Evolutionary conservation across 2,329 filamentous ascomycete genomes (phyloP), one percentile per base, ranked within the genome.

Genomic region (Claviceps purpurea): DNA sequence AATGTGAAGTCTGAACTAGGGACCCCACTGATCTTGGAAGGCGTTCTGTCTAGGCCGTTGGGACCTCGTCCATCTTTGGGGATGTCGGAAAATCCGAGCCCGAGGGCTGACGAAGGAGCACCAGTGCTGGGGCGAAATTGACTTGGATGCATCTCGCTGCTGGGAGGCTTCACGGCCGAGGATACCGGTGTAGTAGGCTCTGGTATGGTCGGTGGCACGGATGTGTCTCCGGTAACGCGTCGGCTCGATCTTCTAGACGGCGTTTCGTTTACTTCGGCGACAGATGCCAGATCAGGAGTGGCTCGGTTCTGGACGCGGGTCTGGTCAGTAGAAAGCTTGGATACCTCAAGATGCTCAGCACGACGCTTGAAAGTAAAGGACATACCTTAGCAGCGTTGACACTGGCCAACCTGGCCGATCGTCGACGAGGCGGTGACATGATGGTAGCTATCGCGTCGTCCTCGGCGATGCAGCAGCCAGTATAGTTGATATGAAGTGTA

Each of bases 131-230:
- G 76, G 53, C 93, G 88, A 52, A 81, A 79, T 64, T 86, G 87
- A 71, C 86, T 87, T 8, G 91, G 91, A 64, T 96, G 90, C 90
- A 96, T 96, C 65, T 95, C 89, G 54, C 83, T 81, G 57, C 77
- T 76, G 47, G 84, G 73, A 24, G 88, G 86, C 70, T 86, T 85
- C 58, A 85, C 71, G 5, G 81, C 76, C 4, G 81, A 81, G 14
- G 76, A 77, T 41, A 79, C 79, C 5, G 89, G 89, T 1, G 86
- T 84, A 30, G 62, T 62, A 4, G 70, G 70, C 48, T 60, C 59
- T 40, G 71, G 64, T 62, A 53, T 69, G 70, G 20, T 70, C 68
- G 54, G 63, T 61, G 50, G 61, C 58, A 53, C 64, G 58, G 59
- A 68, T 57, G 47, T 61, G 55, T 52, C 50, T 4, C 8, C 30